Percentiles rank a stretch among this genome's conserved stretches.
phyloP scores from a whole-genome alignment of 495 filamentous ascomycete species.

The Penicillium desertorum region DNA sequence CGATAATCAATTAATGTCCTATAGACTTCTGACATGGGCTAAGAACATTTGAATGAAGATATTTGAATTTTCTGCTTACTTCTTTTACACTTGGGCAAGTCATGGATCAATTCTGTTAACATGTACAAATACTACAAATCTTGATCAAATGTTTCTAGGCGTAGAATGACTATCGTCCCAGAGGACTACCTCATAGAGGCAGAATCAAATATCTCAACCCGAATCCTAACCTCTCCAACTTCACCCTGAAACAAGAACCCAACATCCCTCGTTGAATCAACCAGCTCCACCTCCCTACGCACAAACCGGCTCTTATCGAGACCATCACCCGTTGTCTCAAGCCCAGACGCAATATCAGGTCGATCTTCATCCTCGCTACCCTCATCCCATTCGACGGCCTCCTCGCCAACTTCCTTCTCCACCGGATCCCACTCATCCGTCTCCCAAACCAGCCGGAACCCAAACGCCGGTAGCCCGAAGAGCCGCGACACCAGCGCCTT shows the following conservation, averaged over 20 bases:
- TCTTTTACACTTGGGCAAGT: too few relatives aligned
- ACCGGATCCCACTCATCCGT: constrained; percentile 83
- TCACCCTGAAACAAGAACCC: constrained; percentile 77
- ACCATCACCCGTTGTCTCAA: constrained; percentile 17
- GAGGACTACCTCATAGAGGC: constrained; percentile 7
- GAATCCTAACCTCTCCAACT: constrained; percentile 57
- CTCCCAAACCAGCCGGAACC: constrained; percentile 70
- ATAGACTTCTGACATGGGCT: too few relatives aligned
- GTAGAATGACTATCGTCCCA: background rate
- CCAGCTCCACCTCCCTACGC: constrained; percentile 75
- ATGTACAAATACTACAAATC: background rate
- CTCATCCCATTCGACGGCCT: constrained; percentile 50
- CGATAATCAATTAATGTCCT: too few relatives aligned
- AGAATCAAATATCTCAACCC: constrained; percentile 54
- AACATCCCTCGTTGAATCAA: constrained; percentile 75
- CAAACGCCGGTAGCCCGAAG: constrained; percentile 64
- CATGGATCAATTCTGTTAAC: too few relatives aligned
- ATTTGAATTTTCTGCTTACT: too few relatives aligned
- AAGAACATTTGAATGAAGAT: too few relatives aligned
- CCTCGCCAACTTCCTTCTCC: constrained; percentile 51
- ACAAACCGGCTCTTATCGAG: constrained; percentile 53
- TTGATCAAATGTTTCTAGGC: background rate
- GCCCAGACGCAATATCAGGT: background rate
- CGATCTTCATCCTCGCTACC: constrained; percentile 54
- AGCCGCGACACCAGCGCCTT: constrained; percentile 72